Conservation (phyloP, 306 rosid species). For the Spatholobus suberectus region DNA sequence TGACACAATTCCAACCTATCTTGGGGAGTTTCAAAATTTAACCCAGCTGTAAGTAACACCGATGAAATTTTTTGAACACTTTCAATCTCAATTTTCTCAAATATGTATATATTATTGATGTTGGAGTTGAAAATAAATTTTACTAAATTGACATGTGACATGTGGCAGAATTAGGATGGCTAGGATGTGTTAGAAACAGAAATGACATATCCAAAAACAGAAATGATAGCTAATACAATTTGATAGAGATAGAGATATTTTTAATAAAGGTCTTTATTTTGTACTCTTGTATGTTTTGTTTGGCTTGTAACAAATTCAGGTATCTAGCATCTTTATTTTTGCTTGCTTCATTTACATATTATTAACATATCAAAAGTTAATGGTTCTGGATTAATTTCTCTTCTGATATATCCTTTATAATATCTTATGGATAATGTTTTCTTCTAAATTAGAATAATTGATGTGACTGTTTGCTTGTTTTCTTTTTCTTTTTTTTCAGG, state of each 20-base stretch:
- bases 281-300: neutral
- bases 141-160: neutral
- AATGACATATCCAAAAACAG: neutral
- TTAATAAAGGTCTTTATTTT: neutral
- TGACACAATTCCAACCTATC: constrained; percentile 58
- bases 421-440: neutral
- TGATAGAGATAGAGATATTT: neutral
- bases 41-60: constrained; percentile 53
- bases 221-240: neutral
- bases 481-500: constrained; percentile 51
- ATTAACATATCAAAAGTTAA: neutral
- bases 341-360: neutral
- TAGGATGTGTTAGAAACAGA: neutral
- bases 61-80: neutral
- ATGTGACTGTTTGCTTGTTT: neutral
- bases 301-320: neutral
- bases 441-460: neutral
- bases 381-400: neutral
- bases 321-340: neutral
- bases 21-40: constrained; percentile 54
- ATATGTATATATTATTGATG: neutral
- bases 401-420: neutral
- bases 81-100: neutral
- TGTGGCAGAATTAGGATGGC: neutral
- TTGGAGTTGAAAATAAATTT: neutral